Conservation (phyloP, 1,284 basidiomycete species). For the Microbotryum scabiosae region DNA sequence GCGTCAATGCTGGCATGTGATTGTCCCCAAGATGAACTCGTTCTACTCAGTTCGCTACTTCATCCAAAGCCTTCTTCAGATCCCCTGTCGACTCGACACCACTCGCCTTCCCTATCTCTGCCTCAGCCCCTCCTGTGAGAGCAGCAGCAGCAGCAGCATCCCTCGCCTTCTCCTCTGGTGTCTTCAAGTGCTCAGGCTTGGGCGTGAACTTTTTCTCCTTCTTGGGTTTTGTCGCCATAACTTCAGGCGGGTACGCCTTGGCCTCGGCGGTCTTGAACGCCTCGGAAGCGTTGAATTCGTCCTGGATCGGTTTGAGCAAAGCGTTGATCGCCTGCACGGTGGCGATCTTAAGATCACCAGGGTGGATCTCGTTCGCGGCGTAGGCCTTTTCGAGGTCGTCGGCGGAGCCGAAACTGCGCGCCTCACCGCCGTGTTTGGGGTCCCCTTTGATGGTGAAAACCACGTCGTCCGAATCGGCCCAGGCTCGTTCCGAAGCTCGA, state of each 20-base stretch:
- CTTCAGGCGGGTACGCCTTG: constrained; percentile 74
- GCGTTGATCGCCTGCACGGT: constrained; percentile 67
- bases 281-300: constrained; percentile 57
- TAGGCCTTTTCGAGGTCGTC: constrained; percentile 75
- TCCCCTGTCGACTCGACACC: constrained; percentile 7
- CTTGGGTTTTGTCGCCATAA: constrained; percentile 31
- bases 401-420: constrained; percentile 44
- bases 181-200: constrained; percentile 29
- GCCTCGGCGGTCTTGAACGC: constrained; percentile 74
- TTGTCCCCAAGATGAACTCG: too few relatives aligned
- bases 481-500: constrained; percentile 28
- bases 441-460: constrained; percentile 26
- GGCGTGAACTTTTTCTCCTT: constrained; percentile 31
- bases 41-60: neutral
- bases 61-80: constrained; percentile 17
- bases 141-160: constrained; percentile 12
- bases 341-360: constrained; percentile 77
- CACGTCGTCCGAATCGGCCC: constrained; percentile 37
- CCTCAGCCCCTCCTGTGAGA: neutral
- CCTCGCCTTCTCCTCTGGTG: constrained; percentile 25
- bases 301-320: constrained; percentile 75
- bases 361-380: constrained; percentile 67
- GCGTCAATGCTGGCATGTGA: too few relatives aligned
- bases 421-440: constrained; percentile 25
- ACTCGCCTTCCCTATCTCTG: neutral